phyloP scores from a whole-genome alignment of 192 early-diverging fungal genomes.

The Pilobolus umbonatus region DNA sequence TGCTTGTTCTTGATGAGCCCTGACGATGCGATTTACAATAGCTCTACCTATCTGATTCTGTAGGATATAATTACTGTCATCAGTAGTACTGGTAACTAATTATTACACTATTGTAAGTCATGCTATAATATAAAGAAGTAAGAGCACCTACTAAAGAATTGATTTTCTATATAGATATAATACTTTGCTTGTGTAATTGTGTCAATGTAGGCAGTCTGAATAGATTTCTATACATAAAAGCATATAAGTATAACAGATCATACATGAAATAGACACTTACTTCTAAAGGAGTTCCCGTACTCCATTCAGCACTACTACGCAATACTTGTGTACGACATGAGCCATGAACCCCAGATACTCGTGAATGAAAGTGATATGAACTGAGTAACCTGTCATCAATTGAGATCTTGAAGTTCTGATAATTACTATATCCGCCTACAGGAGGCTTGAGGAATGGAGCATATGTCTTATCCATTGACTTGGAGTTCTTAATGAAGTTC shows the following conservation, averaged over 20 bases:
- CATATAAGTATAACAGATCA: neutral
- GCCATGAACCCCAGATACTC: constrained; percentile 50
- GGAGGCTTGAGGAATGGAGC: constrained; percentile 63
- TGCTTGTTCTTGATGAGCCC: constrained; percentile 58
- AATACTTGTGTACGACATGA: constrained; percentile 59
- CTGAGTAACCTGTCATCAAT: constrained; percentile 46
- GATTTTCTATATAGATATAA: constrained; percentile 89
- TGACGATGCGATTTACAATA: constrained; percentile 69
- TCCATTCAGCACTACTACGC: constrained; percentile 65
- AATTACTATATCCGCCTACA: constrained; percentile 17
- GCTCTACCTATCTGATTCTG: constrained; percentile 83
- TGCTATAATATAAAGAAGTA: neutral
- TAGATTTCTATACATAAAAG: constrained; percentile 44
- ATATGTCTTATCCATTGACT: constrained; percentile 50
- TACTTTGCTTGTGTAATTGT: constrained; percentile 67
- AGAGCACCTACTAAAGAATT: constrained; percentile 70
- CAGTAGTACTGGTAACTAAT: constrained; percentile 45
- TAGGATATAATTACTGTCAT: constrained; percentile 44
- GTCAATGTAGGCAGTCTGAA: constrained; percentile 75
- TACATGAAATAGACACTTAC: constrained; percentile 15
- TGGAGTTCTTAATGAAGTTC: constrained; percentile 79
- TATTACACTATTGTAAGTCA: neutral
- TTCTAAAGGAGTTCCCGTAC: constrained; percentile 58
- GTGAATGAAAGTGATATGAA: constrained; percentile 40
- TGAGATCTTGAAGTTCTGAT: constrained; percentile 31